Evolutionary conservation across 1,284 basidiomycete species (phyloP), one percentile per base, ranked within the genome.

Genomic region (Malassezia vespertilionis): DNA sequence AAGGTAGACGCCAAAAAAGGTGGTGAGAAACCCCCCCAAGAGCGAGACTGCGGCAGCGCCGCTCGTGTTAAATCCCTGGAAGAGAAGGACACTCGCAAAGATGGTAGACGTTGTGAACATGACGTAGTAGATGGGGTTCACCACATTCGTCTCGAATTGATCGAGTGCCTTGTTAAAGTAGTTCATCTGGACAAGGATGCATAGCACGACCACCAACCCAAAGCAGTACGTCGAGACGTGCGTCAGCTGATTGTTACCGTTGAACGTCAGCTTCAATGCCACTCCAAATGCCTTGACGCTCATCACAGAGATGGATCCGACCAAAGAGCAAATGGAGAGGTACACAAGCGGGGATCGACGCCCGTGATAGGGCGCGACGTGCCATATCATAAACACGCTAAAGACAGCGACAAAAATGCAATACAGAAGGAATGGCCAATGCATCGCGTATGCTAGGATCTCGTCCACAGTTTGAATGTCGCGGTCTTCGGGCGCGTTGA

Each of bases 151-250:
- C 4, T 87, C 89, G 73, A 96, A 97, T 1, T 83, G 86, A 69
- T 96, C 91, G 43, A 97, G 78, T 0, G 91, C 93, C 71, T 95
- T 95, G 77, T 96, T 97, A 75, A 96, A 95, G 76, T 93, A 97
- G 75, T 95, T 91, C 86, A 93, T 90, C 74, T 95, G 90, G 2
- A 93, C 80, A 42, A 93, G 69, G 65, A 97, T 96, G 74, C 88
- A 96, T 2, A 81, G 75, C 1, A 79, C 78, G 3, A 90, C 84
- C 26, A 87, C 80, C 42, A 87, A 77, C 33, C 81, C 86, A 65
- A 97, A 95, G 36, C 95, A 79, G 71, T 95, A 99, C 10, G 93
- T 97, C 68, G 85, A 88, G 24, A 84, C 81, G 70, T 91, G 86
- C 1, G 83, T 82, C 70, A 99, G 85, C 72, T 99, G 91, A 73